phyloP scores from a whole-genome alignment of 768 basidiomycete species.

The Termitomyces sp. region DNA sequence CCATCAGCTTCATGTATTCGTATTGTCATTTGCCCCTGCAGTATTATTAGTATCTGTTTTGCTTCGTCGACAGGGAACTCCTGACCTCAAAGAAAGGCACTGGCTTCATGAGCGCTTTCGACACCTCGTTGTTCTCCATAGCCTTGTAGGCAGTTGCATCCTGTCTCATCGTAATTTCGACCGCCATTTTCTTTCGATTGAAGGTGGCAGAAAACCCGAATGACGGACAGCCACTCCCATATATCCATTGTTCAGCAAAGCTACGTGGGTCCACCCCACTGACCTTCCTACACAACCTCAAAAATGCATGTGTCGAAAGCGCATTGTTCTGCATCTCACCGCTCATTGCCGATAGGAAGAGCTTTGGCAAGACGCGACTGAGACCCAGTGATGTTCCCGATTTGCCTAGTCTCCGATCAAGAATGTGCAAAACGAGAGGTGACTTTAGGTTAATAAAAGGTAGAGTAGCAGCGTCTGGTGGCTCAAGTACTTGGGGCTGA shows the following conservation, averaged over 20 bases:
- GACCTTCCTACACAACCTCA: slow-evolving; percentile 88
- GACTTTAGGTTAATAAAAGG: slow-evolving; percentile 94
- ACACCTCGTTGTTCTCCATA: slow-evolving; percentile 63
- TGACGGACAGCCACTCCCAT: slow-evolving; percentile 91
- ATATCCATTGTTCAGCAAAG: slow-evolving; percentile 99
- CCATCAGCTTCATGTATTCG: slow-evolving; percentile 99
- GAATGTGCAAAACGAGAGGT: slow-evolving; percentile 92
- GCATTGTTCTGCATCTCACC: slow-evolving; percentile 84
- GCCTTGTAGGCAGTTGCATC: slow-evolving; percentile 73
- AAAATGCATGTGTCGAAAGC: slow-evolving; percentile 85
- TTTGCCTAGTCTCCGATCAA: slow-evolving; percentile 90
- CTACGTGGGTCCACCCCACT: slow-evolving; percentile 84
- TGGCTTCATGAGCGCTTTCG: slow-evolving; percentile 67
- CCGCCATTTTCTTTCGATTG: slow-evolving; percentile 97
- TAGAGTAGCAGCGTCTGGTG: slow-evolving; percentile 72
- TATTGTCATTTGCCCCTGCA: slow-evolving; percentile 93
- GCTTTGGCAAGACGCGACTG: slow-evolving; percentile 89
- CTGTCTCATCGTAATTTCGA: slow-evolving; percentile 93
- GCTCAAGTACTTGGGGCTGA: slow-evolving; percentile 79
- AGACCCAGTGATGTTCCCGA: slow-evolving; percentile 93
- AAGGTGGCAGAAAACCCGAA: slow-evolving; percentile 89
- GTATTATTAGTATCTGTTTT: neutral
- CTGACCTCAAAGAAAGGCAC: slow-evolving; percentile 84
- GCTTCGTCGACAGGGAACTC: neutral
- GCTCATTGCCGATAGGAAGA: slow-evolving; percentile 90